Evolutionary conservation across 2,329 filamentous ascomycete genomes (phyloP).

Genomic region (Tetracladium maxilliforme): DNA sequence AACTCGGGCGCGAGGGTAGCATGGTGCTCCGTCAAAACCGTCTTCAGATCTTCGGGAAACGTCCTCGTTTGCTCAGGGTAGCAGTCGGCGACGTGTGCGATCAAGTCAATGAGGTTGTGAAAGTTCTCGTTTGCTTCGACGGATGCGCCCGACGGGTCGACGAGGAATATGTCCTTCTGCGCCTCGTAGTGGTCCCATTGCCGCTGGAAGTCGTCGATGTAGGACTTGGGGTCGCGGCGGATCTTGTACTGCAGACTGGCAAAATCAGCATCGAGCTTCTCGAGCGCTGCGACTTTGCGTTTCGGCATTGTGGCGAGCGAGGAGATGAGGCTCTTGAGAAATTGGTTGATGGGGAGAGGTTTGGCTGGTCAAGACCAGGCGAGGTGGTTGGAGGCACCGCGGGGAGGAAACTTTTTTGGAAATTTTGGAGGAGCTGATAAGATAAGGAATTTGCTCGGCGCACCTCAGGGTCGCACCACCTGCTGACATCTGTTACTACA

Average conservation of each 20-base stretch:
- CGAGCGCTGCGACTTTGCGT: slow-evolving; percentile 78
- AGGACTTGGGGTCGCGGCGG: slow-evolving; percentile 74
- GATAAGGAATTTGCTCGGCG: no score
- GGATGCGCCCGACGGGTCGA: slow-evolving; percentile 64
- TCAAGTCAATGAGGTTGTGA: slow-evolving; percentile 82
- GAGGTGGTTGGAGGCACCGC: no score
- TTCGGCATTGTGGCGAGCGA: slow-evolving; percentile 58
- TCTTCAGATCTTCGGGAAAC: slow-evolving; percentile 70
- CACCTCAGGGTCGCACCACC: no score
- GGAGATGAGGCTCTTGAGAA: no score
- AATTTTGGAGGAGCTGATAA: no score
- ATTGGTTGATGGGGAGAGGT: no score
- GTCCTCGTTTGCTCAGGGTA: slow-evolving; percentile 67
- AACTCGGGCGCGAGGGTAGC: slow-evolving; percentile 68
- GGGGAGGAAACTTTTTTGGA: no score
- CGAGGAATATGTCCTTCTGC: slow-evolving; percentile 80
- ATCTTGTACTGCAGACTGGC: slow-evolving; percentile 88
- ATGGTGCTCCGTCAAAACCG: slow-evolving; percentile 72
- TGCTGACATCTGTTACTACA: no score
- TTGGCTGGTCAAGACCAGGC: no score
- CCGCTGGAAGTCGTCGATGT: slow-evolving; percentile 74
- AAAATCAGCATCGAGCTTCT: slow-evolving; percentile 88
- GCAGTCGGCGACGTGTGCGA: slow-evolving; percentile 86
- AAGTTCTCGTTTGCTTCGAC: slow-evolving; percentile 71
- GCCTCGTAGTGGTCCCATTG: slow-evolving; percentile 89